Evolutionary conservation across 371 early-diverging fungal species (phyloP).

Genomic region (Apophysomyces elegans): DNA sequence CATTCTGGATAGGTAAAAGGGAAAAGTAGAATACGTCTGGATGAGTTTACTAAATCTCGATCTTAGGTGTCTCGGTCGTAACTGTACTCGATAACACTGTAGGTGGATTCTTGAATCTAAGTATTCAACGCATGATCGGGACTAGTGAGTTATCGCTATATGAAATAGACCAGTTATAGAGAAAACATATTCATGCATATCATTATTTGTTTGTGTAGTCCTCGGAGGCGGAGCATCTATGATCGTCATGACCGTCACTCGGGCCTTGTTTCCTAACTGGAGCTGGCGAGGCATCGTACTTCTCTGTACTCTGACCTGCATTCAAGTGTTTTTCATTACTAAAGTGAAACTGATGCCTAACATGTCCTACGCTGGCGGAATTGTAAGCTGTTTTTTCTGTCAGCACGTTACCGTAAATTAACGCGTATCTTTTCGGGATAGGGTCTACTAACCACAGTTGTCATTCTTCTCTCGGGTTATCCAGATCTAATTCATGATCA

Average conservation of each 20-base stretch:
- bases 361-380: conserved; percentile 39
- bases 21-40: neutral
- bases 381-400: conserved; percentile 28
- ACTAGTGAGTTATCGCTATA: conserved; percentile 13
- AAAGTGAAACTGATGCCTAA: conserved; percentile 37
- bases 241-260: conserved; percentile 35
- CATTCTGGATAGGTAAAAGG: conserved; percentile 26
- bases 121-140: conserved; percentile 40
- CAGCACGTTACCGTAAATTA: neutral
- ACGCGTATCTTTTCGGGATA: neutral
- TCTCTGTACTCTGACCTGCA: conserved; percentile 32
- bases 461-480: conserved; percentile 43
- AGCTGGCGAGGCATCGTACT: conserved; percentile 28
- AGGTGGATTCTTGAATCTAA: conserved; percentile 35
- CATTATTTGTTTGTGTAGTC: neutral
- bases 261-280: conserved; percentile 39
- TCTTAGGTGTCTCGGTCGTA: conserved; percentile 39
- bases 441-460: conserved; percentile 37
- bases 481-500: conserved; percentile 31
- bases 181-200: neutral
- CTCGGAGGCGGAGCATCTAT: conserved; percentile 39
- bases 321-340: conserved; percentile 41
- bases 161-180: too few species aligned
- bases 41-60: neutral
- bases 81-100: conserved; percentile 44